Base-by-base conservation (phyloP, 2,329 filamentous ascomycete species). In the Onygenales sp. region DNA sequence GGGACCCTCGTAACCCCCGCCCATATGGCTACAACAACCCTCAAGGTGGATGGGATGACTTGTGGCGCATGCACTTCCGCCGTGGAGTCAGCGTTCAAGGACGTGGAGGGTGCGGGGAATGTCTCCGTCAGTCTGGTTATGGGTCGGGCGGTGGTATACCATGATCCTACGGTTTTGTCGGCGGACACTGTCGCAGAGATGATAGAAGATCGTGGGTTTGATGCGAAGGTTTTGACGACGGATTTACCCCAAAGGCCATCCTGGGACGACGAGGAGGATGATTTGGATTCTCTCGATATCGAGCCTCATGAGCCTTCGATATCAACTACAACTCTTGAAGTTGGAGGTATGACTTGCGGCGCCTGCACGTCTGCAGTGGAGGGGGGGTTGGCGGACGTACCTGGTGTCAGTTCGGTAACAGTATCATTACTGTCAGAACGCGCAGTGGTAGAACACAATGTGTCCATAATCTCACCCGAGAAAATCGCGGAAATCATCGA, bases 11-110 rank as follows among this genome's bases (percentile, higher is more conserved):
- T 46, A 54, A 59, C 64, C 35, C 77, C 78, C 38, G 74, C 79
- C 56, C 83, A 85, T 67, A 86, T 94, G 83, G 89, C 89, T 41
- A 95, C 88, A 10, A 97, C 93, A 35, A 96, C 91, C 17, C 74
- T 98, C 56, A 88, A 86, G 64, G 86, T 98, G 42, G 89, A 87
- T 60, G 93, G 93, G 61, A 98, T 79, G 76, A 80, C 78, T 59
- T 98, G 93, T 73, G 91, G 92, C 66, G 86, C 92, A 61, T 98
- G 93, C 69, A 96, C 92, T 32, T 94, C 91, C 44, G 86, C 93
- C n/a, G 86, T 98, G 61, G 92, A 97, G 77, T 82, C 86, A 55
- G 93, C 87, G 60, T 95, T 98, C 73, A 86, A 89, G 64, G 82
- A 81, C 60, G 80, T 95, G 5, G 78, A 86, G 41, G 92, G 93